These are phyloP conservation scores for Linnemannia elongata DNA, from an alignment of 192 early-diverging fungal genomes.

Conservation along the genomic window DNA sequence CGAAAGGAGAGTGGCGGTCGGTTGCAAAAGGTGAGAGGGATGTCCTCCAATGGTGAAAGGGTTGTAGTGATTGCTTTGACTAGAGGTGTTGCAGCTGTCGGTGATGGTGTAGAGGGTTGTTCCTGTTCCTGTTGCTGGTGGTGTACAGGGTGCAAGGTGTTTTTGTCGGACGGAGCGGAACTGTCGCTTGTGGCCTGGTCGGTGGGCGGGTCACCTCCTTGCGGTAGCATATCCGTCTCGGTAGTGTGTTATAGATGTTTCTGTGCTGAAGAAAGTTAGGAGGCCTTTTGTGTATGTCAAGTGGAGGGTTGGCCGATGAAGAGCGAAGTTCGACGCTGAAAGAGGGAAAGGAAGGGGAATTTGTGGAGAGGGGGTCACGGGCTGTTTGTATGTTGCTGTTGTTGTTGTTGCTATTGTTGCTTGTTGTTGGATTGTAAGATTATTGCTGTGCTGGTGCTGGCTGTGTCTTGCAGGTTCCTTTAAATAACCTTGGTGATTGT, in stretches of 20 bases:
- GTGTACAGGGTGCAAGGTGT: not conserved
- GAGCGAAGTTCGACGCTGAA: too few relatives aligned
- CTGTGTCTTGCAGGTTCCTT: too few relatives aligned
- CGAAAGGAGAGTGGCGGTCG: conserved; percentile 17
- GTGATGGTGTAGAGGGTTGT: not conserved
- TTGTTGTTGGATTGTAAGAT: too few relatives aligned
- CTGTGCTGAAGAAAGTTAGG: not conserved
- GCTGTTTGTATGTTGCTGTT: too few relatives aligned
- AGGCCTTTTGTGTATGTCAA: not conserved
- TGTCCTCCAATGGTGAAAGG: not conserved
- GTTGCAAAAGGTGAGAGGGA: not conserved
- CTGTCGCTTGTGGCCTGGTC: not conserved
- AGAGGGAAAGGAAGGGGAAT: too few relatives aligned
- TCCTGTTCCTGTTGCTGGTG: not conserved
- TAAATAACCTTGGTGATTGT: too few relatives aligned
- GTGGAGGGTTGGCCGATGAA: not conserved
- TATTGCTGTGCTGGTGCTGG: too few relatives aligned
- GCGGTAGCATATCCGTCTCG: not conserved
- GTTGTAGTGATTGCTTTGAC: not conserved
- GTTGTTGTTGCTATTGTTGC: too few relatives aligned
- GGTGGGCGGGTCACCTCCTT: not conserved
- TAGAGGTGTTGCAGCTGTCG: not conserved
- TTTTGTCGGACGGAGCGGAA: not conserved
- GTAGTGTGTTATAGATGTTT: not conserved
- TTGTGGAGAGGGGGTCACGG: too few relatives aligned